These are phyloP conservation scores for Rhizophlyctis rosea DNA, from an alignment of 192 early-diverging fungal genomes.

Conservation along the genomic window DNA sequence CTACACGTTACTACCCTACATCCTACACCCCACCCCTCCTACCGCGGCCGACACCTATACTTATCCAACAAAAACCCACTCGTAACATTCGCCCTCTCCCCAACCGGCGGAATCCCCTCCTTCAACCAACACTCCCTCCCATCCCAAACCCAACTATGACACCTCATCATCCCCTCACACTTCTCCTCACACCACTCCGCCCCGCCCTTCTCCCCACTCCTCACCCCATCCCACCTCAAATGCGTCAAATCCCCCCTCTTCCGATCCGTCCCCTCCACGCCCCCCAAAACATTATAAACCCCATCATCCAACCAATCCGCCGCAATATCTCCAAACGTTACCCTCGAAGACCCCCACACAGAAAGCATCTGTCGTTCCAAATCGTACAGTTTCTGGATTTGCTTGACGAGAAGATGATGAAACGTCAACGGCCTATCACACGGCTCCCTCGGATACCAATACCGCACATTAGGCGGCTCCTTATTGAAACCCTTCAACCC, in stretches of 20 bases:
- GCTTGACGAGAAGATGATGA: slow-evolving; percentile 45
- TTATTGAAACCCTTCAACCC: slow-evolving; percentile 12
- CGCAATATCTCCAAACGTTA: slow-evolving; percentile 21
- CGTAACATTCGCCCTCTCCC: background rate
- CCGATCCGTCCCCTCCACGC: slow-evolving; percentile 11
- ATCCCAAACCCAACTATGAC: slow-evolving; percentile 16
- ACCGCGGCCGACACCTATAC: too few species aligned
- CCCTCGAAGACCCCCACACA: slow-evolving; percentile 3
- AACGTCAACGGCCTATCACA: slow-evolving; percentile 48
- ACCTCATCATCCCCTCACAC: slow-evolving; percentile 10
- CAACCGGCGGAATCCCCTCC: slow-evolving; percentile 2
- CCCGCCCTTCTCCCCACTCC: too few species aligned
- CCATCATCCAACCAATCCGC: slow-evolving; percentile 2
- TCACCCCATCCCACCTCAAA: background rate
- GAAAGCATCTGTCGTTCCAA: slow-evolving; percentile 4
- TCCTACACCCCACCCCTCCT: too few species aligned
- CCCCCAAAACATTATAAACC: background rate
- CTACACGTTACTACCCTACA: too few species aligned
- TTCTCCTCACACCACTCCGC: slow-evolving; percentile 13
- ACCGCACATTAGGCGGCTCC: slow-evolving; percentile 33
- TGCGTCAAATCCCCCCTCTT: slow-evolving; percentile 8
- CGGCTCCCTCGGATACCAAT: slow-evolving; percentile 36
- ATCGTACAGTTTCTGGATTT: slow-evolving; percentile 42
- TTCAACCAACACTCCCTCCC: slow-evolving; percentile 22
- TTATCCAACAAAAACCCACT: slow-evolving; percentile 8